Percentiles rank a stretch among this genome's conserved stretches.
Evolutionary conservation across 2,329 filamentous ascomycete species (phyloP).

Genomic region (Coniochaeta sp.): DNA sequence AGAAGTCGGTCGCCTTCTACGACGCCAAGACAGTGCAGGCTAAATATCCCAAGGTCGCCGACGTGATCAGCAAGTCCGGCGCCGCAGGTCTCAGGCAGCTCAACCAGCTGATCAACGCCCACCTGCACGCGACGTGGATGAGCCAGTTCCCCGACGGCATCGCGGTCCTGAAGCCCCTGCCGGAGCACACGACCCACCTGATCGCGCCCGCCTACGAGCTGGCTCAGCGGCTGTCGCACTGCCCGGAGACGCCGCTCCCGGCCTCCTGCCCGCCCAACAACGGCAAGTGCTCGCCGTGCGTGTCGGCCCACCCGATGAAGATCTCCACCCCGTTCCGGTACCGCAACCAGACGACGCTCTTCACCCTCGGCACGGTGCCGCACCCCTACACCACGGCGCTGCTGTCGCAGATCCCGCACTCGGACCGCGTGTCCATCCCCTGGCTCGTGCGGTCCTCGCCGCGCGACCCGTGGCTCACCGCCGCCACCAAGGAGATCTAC

Average conservation of each 20-base stretch:
- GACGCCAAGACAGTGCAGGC: constrained; percentile 51
- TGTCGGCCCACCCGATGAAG: constrained; percentile 53
- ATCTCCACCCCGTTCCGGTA: constrained; percentile 62
- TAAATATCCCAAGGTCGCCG: constrained; percentile 60
- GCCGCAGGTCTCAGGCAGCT: constrained; percentile 58
- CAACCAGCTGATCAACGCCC: constrained; percentile 70
- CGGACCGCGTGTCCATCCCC: constrained; percentile 39
- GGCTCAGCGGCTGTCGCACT: constrained; percentile 67
- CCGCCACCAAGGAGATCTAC: constrained; percentile 62
- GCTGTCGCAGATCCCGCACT: constrained; percentile 51
- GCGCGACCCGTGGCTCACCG: constrained; percentile 72
- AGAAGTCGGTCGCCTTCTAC: constrained; percentile 72
- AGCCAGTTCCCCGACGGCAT: constrained; percentile 70
- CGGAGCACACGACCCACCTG: constrained; percentile 66
- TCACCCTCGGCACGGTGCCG: constrained; percentile 80
- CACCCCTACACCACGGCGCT: constrained; percentile 81
- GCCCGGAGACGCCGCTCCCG: constrained; percentile 64
- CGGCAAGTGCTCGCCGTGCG: constrained; percentile 67
- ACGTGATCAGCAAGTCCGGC: constrained; percentile 49
- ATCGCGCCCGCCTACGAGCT: constrained; percentile 64
- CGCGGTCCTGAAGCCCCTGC: constrained; percentile 70
- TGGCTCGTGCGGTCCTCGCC: constrained; percentile 61
- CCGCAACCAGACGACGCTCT: constrained; percentile 63
- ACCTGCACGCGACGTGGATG: constrained; percentile 82
- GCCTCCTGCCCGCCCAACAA: constrained; percentile 78